Conservation (phyloP, 371 early-diverging fungal genomes). For the Dichotomocladium elegans region DNA sequence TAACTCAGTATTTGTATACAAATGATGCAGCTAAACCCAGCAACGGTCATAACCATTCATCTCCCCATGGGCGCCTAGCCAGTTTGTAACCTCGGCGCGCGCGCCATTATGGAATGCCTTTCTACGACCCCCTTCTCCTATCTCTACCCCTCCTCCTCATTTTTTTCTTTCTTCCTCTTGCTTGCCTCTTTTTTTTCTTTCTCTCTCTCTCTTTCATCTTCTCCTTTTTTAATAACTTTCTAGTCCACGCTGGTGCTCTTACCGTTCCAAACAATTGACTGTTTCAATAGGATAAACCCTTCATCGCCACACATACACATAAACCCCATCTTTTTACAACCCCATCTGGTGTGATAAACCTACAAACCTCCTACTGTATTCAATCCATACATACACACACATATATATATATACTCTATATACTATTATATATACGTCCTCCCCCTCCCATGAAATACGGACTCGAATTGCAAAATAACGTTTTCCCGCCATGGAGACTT, state of each 20-base stretch:
- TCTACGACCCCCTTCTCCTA: neutral
- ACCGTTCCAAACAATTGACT: too few relatives aligned
- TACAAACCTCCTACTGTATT: neutral
- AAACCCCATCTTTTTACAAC: too few relatives aligned
- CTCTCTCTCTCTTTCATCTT: neutral
- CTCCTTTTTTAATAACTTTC: too few relatives aligned
- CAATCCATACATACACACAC: neutral
- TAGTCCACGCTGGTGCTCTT: too few relatives aligned
- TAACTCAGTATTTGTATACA: neutral
- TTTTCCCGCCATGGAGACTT: conserved; percentile 74
- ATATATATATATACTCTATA: neutral
- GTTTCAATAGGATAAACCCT: too few relatives aligned
- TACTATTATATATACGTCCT: neutral
- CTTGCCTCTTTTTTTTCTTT: neutral
- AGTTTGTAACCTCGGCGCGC: too few relatives aligned
- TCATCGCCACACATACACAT: too few relatives aligned
- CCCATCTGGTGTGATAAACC: too few relatives aligned
- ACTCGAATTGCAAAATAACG: conserved; percentile 59
- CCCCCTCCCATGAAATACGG: conserved; percentile 75
- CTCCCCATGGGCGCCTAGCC: too few relatives aligned
- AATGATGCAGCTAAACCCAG: neutral
- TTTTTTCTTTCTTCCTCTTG: neutral
- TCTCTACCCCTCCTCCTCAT: neutral
- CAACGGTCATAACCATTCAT: neutral
- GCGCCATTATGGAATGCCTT: too few relatives aligned